A percentile compares a stretch with the other conserved stretches of the same genome.
phyloP scores from a whole-genome alignment of 2,329 filamentous ascomycete species.

The Alternaria panax region DNA sequence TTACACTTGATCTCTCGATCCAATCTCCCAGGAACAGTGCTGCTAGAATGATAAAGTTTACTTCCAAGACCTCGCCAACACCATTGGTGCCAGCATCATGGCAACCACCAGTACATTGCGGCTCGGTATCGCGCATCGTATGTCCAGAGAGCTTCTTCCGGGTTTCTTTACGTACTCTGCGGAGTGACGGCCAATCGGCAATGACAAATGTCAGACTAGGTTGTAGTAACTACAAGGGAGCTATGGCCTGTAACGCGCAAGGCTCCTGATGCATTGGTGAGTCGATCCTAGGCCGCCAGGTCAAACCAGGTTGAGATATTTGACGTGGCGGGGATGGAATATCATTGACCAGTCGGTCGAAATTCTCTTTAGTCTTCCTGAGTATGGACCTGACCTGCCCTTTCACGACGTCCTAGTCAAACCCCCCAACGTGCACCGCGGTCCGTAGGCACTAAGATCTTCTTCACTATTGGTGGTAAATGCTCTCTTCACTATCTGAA shows the following conservation, averaged over 20 bases:
- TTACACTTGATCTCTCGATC: slow-evolving; percentile 3
- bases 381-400: slow-evolving; percentile 17
- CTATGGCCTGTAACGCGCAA: slow-evolving; percentile 9
- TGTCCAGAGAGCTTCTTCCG: slow-evolving; percentile 19
- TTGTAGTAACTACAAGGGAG: slow-evolving; percentile 2
- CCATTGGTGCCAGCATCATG: slow-evolving; percentile 1
- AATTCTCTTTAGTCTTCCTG: slow-evolving; percentile 10
- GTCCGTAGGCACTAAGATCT: slow-evolving; percentile 23
- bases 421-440: slow-evolving; percentile 6
- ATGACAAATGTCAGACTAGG: slow-evolving; percentile 3
- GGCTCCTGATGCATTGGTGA: slow-evolving; percentile 11
- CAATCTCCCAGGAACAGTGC: slow-evolving; percentile 3
- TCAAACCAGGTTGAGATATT: slow-evolving; percentile 9
- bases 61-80: slow-evolving; percentile 7
- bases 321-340: background rate
- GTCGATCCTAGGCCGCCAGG: slow-evolving; percentile 9
- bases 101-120: slow-evolving; percentile 7
- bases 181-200: slow-evolving; percentile 2
- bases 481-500: slow-evolving; percentile 1
- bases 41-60: background rate
- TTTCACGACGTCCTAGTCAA: slow-evolving; percentile 23
- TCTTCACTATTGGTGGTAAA: slow-evolving; percentile 8
- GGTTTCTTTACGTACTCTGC: slow-evolving; percentile 21
- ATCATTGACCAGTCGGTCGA: background rate
- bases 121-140: slow-evolving; percentile 16